A percentile compares a stretch with the other conserved stretches of the same genome.
Conservation (phyloP, 78 protist species). For the Dictyostelium firmibasis region DNA sequence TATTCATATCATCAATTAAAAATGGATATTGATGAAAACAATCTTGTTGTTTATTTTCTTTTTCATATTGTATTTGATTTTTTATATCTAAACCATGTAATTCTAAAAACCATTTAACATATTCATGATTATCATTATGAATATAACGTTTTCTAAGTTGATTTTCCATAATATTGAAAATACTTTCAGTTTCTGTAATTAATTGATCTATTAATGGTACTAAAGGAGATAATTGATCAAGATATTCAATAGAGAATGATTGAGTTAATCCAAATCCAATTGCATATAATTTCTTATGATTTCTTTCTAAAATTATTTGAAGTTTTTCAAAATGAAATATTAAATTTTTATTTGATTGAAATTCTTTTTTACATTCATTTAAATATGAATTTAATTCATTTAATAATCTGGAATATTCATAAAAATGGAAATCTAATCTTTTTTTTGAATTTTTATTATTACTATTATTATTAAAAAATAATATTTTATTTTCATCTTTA, state of each 20-base stretch:
- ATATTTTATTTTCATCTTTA: too few relatives aligned
- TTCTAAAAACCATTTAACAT: not conserved
- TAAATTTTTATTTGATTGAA: not conserved
- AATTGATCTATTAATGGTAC: not conserved
- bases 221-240: not conserved
- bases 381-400: constrained; percentile 11
- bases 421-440: not conserved
- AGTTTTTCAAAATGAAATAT: not conserved
- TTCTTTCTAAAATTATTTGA: constrained; percentile 1
- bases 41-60: not conserved
- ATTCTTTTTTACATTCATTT: not conserved
- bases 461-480: not conserved
- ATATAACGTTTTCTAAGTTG: not conserved
- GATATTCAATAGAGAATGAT: not conserved
- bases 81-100: not conserved
- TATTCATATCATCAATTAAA: not conserved
- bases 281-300: constrained; percentile 35
- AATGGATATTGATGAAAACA: not conserved
- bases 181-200: not conserved
- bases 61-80: not conserved
- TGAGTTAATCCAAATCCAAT: not conserved
- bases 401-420: not conserved
- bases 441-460: not conserved
- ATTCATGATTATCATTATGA: not conserved
- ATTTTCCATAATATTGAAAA: constrained; percentile 4